A percentile compares a stretch with the other conserved stretches of the same genome.
These are phyloP conservation scores for Lodderomyces metapsilosis DNA, from an alignment of 1,139 yeast genomes.

Conservation along the genomic window DNA sequence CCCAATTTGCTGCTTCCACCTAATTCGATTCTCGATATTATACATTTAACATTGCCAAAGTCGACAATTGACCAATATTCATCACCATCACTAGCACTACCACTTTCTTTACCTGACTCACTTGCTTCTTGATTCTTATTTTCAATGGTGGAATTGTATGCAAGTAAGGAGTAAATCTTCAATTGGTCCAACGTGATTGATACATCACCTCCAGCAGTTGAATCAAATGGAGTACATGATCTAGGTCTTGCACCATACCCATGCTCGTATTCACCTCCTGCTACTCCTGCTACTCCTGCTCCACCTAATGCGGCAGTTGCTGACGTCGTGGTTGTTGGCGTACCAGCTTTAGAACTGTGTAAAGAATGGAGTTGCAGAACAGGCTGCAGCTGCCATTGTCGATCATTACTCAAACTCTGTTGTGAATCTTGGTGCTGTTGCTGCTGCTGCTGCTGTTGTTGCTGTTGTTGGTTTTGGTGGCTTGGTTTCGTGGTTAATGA, in stretches of 20 bases:
- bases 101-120: not conserved
- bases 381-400: not conserved
- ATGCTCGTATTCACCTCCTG: not conserved
- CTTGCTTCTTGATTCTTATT: no score
- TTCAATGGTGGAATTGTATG: slow-evolving; percentile 4
- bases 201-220: not conserved
- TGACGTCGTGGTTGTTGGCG: not conserved
- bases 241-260: not conserved
- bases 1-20: no score
- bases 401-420: no score
- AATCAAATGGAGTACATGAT: not conserved
- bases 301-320: not conserved
- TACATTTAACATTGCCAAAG: slow-evolving; percentile 6
- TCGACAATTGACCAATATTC: slow-evolving; percentile 12
- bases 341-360: slow-evolving; percentile 1
- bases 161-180: slow-evolving; percentile 5
- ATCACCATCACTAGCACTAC: not conserved
- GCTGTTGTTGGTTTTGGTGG: not conserved
- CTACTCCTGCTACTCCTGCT: not conserved
- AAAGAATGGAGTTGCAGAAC: not conserved
- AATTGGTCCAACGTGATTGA: slow-evolving; percentile 6
- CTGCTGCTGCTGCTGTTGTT: not conserved
- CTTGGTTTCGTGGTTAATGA: slow-evolving; percentile 29
- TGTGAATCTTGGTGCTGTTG: no score
- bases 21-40: slow-evolving; percentile 4